Conservation (phyloP, 345 rosid species). For the Salix caprea region DNA sequence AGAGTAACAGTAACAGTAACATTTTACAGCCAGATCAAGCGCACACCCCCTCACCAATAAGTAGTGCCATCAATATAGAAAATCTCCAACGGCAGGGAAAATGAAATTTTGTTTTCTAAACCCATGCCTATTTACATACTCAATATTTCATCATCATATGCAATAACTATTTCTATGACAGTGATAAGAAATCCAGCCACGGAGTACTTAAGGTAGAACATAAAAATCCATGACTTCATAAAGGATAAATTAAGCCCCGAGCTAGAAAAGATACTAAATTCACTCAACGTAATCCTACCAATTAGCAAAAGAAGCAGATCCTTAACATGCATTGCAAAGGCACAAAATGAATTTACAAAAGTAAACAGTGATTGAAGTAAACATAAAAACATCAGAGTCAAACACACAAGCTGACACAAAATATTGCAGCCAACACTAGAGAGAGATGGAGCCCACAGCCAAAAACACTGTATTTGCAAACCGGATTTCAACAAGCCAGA, state of each 20-base stretch:
- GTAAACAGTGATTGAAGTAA: not conserved
- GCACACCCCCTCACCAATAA: not conserved
- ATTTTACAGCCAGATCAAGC: not conserved
- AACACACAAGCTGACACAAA: not conserved
- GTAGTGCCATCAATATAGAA: too few species aligned
- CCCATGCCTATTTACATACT: too few species aligned
- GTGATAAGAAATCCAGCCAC: not conserved
- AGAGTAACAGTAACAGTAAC: not conserved
- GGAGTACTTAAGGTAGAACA: not conserved
- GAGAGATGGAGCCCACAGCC: not conserved
- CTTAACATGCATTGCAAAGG: not conserved
- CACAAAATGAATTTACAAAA: not conserved
- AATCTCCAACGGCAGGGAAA: too few species aligned
- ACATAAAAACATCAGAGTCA: not conserved
- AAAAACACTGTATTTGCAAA: not conserved
- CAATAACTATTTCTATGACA: not conserved
- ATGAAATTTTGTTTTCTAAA: too few species aligned
- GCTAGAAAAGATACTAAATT: not conserved
- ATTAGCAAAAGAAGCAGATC: not conserved
- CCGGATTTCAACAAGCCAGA: not conserved
- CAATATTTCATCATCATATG: too few species aligned
- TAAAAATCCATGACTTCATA: not conserved
- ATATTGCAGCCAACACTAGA: not conserved
- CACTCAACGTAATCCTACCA: not conserved
- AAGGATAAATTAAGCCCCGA: not conserved